Evolutionary conservation across 2,329 filamentous ascomycete species (phyloP), one percentile per base, ranked within the genome.

Genomic region (Blastomyces silverae): DNA sequence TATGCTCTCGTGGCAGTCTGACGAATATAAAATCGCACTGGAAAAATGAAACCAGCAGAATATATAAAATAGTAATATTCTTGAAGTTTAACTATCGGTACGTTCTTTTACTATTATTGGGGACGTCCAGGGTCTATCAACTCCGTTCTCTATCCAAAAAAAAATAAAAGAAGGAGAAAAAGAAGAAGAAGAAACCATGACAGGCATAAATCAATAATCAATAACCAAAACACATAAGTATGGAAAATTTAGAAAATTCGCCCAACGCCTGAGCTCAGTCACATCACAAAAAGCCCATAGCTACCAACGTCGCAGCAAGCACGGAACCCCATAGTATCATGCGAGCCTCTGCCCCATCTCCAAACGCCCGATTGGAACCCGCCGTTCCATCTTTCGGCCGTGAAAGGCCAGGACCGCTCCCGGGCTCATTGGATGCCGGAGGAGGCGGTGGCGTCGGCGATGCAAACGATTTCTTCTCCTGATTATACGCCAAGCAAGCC

Each of bases 401-500:
- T 37, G 34, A 3, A 39, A 31, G 13, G 55, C 31, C 31, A 57
- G 31, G 17, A 17, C 50, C 25, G 1, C 3, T 5, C 50, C 57
- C 57, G n/a, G 17, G n/a, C 25, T 7, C 57, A 25, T 5, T 25
- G 11, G 59, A 34, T 22, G 3, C 6, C 10, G 44, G 42, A 37
- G 42, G 57, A 60, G 57, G 37, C 8, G 57, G 59, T 7, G 59
- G 59, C 17, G 59, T 61, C 28, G 44, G 42, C 44, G 42, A 48
- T 20, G 28, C 44, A 42, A 67, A 68, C 57, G 64, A 58, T 39
- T 58, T 60, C 39, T 64, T 62, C 31, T 67, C 65, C 15, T 63
- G 10, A 64, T 71, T 64, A 64, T 67, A 70, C 4, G 62, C 63
- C n/a, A 71, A 48, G 58, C 70, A 71, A 5, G 61, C 66, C 3